A percentile compares a stretch with the other conserved stretches of the same genome.
Evolutionary conservation across 1,284 basidiomycete genomes (phyloP).

Genomic region (Cutaneotrichosporon cavernicola): DNA sequence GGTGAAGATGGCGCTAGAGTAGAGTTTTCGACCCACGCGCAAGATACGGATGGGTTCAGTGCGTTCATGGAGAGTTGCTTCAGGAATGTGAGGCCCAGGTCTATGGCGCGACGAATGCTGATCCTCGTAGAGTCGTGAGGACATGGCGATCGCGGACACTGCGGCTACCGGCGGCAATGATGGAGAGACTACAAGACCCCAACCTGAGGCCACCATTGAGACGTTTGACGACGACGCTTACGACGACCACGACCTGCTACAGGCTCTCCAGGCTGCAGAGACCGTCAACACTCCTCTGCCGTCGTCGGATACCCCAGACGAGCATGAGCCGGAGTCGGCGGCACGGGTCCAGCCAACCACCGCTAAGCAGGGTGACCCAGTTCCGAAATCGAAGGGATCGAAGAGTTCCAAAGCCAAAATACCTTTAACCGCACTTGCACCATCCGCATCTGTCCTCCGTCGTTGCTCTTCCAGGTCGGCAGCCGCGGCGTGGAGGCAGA

Average conservation of each 20-base stretch:
- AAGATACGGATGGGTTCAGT: constrained; percentile 54
- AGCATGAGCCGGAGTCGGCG: not conserved
- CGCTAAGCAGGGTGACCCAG: not conserved
- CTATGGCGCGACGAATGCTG: not conserved
- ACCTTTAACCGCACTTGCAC: too few relatives aligned
- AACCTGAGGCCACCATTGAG: not conserved
- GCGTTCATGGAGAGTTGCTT: not conserved
- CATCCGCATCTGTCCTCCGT: not conserved
- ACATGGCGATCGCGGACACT: not conserved
- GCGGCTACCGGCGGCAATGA: not conserved
- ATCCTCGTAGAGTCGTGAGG: not conserved
- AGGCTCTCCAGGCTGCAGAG: not conserved
- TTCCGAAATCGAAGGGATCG: not conserved
- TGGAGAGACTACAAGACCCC: not conserved
- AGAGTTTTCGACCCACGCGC: not conserved
- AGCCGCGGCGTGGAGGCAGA: not conserved
- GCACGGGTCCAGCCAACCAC: not conserved
- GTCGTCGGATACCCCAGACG: not conserved
- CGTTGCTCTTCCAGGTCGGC: not conserved
- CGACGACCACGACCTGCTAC: not conserved
- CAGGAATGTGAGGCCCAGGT: not conserved
- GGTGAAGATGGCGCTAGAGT: not conserved
- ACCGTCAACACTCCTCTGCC: not conserved
- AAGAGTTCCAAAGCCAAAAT: not conserved
- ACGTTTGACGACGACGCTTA: not conserved